These are phyloP conservation scores for Aspergillus alliaceus DNA, from an alignment of 2,329 filamentous ascomycete species.

Conservation along the genomic window DNA sequence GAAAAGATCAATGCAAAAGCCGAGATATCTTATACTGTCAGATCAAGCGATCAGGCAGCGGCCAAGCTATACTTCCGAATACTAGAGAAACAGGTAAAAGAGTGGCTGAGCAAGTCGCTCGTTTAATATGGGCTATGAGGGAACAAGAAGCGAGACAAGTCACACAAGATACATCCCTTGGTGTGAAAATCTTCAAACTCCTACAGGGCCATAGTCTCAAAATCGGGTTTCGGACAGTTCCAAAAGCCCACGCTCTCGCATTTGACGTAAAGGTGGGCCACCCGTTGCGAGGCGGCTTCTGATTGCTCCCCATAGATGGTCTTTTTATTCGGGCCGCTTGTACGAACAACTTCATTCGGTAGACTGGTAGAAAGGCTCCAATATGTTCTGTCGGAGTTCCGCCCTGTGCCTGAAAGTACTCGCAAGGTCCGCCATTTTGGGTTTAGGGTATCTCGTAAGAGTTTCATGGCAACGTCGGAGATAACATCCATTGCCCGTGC, in stretches of 20 bases:
- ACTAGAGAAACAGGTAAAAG: not conserved
- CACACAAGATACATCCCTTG: not conserved
- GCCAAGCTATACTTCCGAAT: not conserved
- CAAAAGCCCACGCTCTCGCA: not conserved
- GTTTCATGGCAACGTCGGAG: not conserved
- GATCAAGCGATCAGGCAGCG: not conserved
- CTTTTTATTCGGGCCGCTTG: not conserved
- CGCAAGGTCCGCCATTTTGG: conserved; percentile 27
- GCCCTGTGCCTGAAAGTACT: conserved; percentile 7
- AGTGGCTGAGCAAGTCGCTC: conserved; percentile 7
- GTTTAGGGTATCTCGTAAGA: conserved; percentile 22
- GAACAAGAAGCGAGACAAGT: not conserved
- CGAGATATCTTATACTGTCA: not conserved
- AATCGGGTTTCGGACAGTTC: conserved; percentile 1
- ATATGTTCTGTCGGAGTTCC: not conserved
- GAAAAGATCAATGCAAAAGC: not conserved
- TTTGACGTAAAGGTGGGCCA: not conserved
- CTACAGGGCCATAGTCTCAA: not conserved
- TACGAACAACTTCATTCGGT: conserved; percentile 6
- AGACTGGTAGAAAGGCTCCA: not conserved
- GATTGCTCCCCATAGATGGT: not conserved
- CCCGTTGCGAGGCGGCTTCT: not conserved
- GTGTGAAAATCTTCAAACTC: not conserved
- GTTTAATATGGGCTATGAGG: not conserved
- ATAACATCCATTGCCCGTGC: not conserved